Evolutionary conservation across 345 rosid genomes (phyloP).

Genomic region (Clarkia xantiana): DNA sequence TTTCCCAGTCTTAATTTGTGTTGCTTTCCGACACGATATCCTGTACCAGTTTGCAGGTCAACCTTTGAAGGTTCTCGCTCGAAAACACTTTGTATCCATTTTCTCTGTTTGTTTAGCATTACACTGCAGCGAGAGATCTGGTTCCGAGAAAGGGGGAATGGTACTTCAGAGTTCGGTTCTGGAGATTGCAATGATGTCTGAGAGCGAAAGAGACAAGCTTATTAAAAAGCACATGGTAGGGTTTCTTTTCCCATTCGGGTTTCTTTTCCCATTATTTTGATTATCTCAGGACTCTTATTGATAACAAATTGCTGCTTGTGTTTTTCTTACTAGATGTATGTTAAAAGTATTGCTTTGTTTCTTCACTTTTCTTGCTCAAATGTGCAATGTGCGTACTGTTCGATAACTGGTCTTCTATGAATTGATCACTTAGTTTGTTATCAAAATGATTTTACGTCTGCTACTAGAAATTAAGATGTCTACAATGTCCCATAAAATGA

Average conservation of each 20-base stretch:
- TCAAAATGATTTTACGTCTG: too few species aligned
- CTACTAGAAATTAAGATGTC: too few species aligned
- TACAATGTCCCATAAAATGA: too few species aligned
- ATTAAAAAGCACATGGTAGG: conserved; percentile 79
- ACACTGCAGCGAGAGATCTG: conserved; percentile 54
- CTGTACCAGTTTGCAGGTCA: conserved; percentile 54
- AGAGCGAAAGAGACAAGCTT: conserved; percentile 67
- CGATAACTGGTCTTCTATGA: too few species aligned
- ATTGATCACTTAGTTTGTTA: too few species aligned
- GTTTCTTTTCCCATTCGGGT: conserved; percentile 6
- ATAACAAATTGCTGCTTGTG: too few species aligned
- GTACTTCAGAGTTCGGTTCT: conserved; percentile 58
- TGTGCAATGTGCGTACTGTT: too few species aligned
- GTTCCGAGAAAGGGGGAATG: conserved; percentile 42
- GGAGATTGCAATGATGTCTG: conserved; percentile 54
- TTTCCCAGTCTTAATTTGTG: neutral
- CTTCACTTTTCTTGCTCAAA: too few species aligned
- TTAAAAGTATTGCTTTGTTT: too few species aligned
- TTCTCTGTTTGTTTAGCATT: conserved; percentile 68
- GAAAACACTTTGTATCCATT: conserved; percentile 69
- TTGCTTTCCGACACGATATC: conserved; percentile 10
- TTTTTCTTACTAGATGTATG: too few species aligned
- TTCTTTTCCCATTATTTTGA: neutral
- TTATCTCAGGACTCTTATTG: too few species aligned
- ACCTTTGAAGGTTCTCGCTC: conserved; percentile 43